phyloP scores from a whole-genome alignment of 2,329 filamentous ascomycete species.

The Claviceps arundinis region DNA sequence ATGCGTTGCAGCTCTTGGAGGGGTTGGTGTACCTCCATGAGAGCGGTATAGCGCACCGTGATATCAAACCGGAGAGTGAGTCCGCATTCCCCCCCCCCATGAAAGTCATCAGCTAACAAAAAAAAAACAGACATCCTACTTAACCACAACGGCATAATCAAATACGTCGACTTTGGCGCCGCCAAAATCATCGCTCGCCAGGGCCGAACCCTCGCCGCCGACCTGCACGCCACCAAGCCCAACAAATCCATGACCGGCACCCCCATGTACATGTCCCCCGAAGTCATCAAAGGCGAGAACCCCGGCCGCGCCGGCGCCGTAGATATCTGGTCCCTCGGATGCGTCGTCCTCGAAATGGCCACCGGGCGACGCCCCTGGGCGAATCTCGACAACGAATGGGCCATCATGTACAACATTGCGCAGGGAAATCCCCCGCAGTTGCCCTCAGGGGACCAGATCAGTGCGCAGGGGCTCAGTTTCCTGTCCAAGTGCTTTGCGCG shows the following conservation, averaged over 20 bases:
- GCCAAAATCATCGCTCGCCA: conserved; percentile 94
- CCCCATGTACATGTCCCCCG: conserved; percentile 99
- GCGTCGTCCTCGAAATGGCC: conserved; percentile 94
- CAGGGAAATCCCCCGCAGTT: conserved; percentile 87
- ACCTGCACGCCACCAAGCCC: conserved; percentile 45
- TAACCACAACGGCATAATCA: conserved; percentile 96
- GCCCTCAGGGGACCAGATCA: conserved; percentile 71
- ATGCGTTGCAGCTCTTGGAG: conserved; percentile 85
- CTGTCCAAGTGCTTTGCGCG: conserved; percentile 73
- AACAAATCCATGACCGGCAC: conserved; percentile 95
- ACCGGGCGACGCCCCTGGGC: conserved; percentile 92
- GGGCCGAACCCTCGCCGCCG: conserved; percentile 64
- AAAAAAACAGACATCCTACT: conserved; percentile 69
- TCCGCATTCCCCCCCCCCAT: conserved; percentile 13
- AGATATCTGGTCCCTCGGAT: conserved; percentile 93
- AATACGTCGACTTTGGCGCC: conserved; percentile 96
- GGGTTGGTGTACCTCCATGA: conserved; percentile 90
- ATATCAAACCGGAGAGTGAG: conserved; percentile 95
- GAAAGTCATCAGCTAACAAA: conserved; percentile 5
- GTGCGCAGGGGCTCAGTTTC: conserved; percentile 75
- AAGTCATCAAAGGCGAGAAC: conserved; percentile 87
- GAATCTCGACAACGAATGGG: conserved; percentile 95
- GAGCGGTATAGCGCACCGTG: conserved; percentile 81
- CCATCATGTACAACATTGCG: conserved; percentile 99
- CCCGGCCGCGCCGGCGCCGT: conserved; percentile 72